Evolutionary conservation across 331 rosid genomes (phyloP), one percentile per base, ranked within the genome.

Genomic region (Pyracantha coccinea): DNA sequence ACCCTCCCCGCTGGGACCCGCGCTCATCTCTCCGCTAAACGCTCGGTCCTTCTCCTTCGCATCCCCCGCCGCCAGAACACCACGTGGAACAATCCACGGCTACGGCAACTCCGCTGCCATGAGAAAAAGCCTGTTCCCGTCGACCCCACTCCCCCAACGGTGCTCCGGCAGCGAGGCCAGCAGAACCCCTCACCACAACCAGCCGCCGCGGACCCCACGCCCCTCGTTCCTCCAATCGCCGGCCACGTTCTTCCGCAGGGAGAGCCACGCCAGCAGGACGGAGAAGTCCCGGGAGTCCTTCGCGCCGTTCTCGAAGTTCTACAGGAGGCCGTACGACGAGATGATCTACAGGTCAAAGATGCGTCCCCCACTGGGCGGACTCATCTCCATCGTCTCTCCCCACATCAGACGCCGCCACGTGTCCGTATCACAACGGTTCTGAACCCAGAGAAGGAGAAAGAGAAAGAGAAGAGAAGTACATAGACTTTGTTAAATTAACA

Each of bases 351-450:
- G 98, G 88, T 90, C 98, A 58, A 93, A 91, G 93, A 93, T 93
- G 98, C 61, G 93, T 84, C 97, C 98, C 68, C 98, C 98, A 69
- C 95, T 92, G 0, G 99, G 98, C 6, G 99, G 99, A 25, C 90
- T 95, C 38, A 91, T 95, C 78, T 88, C 96, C 81, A 88, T 88
- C 24, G 93, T 86, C 44, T 90, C 98, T 13, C 98, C 96, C 0
- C 91, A 92, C 17, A n/a, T 90, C 6, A 84, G 92, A 74, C 90
- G 98, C 17, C 96, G 96, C 71, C 97, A 95, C 89, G 85, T 90
- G 59, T 95, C 99, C 0, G 78, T 90, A 53, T 95, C 99, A 1
- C 93, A 90, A 76, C 96, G 96, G 73, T 90, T 81, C 88, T 88
- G 73, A 84, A 27, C 32, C 16, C 5, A 27, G 6, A 55, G n/a